These are phyloP conservation scores for Coemansia sp. DNA, from an alignment of 192 early-diverging fungal genomes.

Conservation along the genomic window DNA sequence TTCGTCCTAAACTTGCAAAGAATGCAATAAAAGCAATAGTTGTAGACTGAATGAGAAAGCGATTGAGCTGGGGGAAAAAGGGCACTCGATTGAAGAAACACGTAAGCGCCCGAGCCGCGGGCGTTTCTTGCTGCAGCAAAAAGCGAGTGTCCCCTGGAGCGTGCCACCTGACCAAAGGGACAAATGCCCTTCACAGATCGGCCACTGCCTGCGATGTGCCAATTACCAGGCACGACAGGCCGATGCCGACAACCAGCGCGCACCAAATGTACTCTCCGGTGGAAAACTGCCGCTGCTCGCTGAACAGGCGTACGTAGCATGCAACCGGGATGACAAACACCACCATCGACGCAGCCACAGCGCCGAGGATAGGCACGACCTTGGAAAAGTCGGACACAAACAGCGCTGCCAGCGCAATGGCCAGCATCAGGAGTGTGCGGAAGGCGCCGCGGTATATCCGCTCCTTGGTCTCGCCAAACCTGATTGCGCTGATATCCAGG, in stretches of 20 bases:
- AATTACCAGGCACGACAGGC: constrained; percentile 38
- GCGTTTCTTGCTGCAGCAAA: neutral
- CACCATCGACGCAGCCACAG: constrained; percentile 66
- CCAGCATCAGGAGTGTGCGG: constrained; percentile 56
- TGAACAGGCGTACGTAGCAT: constrained; percentile 66
- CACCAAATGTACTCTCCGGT: constrained; percentile 38
- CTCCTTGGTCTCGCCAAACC: constrained; percentile 29
- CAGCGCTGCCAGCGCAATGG: constrained; percentile 58
- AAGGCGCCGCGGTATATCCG: constrained; percentile 51
- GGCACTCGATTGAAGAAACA: neutral
- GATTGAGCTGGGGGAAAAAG: neutral
- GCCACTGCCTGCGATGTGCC: constrained; percentile 39
- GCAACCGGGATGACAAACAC: constrained; percentile 81
- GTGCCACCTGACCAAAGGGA: constrained; percentile 6
- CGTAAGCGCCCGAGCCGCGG: constrained; percentile 7
- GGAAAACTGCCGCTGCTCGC: constrained; percentile 15
- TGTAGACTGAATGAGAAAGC: neutral
- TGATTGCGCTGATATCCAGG: constrained; percentile 53
- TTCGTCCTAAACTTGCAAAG: neutral
- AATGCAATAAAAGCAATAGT: constrained; percentile 1
- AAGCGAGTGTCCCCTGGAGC: constrained; percentile 2
- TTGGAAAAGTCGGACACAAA: constrained; percentile 76
- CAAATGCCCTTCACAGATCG: constrained; percentile 9
- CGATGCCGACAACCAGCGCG: constrained; percentile 24
- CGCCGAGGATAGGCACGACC: constrained; percentile 78